phyloP scores from a whole-genome alignment of 2,329 filamentous ascomycete species.

The Colletotrichum brevisporum region DNA sequence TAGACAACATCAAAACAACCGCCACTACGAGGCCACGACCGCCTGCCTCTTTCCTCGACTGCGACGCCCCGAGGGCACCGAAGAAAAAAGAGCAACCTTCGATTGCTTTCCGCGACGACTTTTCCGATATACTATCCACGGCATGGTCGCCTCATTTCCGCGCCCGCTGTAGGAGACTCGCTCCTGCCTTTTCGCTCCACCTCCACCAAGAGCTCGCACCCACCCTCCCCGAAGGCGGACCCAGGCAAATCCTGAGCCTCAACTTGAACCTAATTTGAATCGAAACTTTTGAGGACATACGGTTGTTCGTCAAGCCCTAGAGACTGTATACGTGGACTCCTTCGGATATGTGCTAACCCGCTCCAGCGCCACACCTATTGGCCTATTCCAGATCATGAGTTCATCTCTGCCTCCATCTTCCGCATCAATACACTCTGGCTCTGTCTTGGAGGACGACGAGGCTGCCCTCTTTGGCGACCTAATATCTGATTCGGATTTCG shows the following conservation, averaged over 20 bases:
- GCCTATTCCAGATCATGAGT: slow-evolving; percentile 33
- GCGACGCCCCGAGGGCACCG: too few species aligned
- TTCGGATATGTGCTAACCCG: too few species aligned
- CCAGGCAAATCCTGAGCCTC: neutral
- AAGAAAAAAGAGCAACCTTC: neutral
- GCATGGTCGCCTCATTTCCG: slow-evolving; percentile 31
- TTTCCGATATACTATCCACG: neutral
- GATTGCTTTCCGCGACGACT: neutral
- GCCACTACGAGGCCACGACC: slow-evolving; percentile 12
- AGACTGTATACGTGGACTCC: neutral
- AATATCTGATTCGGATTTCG: neutral
- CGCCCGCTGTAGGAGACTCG: slow-evolving; percentile 31
- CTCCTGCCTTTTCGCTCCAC: slow-evolving; percentile 26
- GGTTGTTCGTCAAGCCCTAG: slow-evolving; percentile 26
- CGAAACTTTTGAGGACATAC: slow-evolving; percentile 4
- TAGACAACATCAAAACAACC: slow-evolving; percentile 22
- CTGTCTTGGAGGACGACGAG: slow-evolving; percentile 7
- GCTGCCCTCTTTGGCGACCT: neutral
- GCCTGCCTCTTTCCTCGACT: too few species aligned
- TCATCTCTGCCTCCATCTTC: slow-evolving; percentile 31
- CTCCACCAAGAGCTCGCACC: slow-evolving; percentile 13
- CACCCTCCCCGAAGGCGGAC: neutral
- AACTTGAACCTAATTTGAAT: slow-evolving; percentile 10
- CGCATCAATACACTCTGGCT: slow-evolving; percentile 9
- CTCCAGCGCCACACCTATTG: slow-evolving; percentile 33